These are phyloP conservation scores for Fusarium sarcochroum DNA, from an alignment of 2,329 filamentous ascomycete genomes.

Conservation along the genomic window DNA sequence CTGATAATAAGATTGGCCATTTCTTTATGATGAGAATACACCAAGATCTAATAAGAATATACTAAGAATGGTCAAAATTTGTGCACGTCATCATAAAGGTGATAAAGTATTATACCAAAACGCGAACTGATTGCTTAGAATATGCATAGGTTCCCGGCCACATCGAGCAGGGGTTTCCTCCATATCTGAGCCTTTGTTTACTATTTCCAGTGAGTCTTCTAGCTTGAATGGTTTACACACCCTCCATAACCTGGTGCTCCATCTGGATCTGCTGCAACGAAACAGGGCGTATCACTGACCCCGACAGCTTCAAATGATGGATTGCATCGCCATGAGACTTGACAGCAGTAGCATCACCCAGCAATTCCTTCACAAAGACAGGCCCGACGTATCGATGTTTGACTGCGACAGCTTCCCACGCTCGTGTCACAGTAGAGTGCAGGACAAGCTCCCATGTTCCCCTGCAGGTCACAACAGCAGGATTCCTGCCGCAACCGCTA, in stretches of 20 bases:
- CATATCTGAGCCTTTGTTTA: no score
- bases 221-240: not conserved
- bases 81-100: no score
- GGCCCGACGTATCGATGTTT: slow-evolving; percentile 2
- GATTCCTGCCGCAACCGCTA: not conserved
- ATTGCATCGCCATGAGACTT: slow-evolving; percentile 42
- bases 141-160: no score
- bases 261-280: slow-evolving; percentile 34
- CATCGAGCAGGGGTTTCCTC: no score
- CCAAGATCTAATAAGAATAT: no score
- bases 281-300: slow-evolving; percentile 23
- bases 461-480: slow-evolving; percentile 11
- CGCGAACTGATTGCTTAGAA: no score
- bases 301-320: slow-evolving; percentile 26
- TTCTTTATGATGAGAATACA: no score
- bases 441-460: slow-evolving; percentile 20
- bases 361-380: slow-evolving; percentile 19
- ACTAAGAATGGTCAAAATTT: no score
- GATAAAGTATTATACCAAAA: no score
- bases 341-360: slow-evolving; percentile 14
- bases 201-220: no score
- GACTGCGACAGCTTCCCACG: slow-evolving; percentile 37
- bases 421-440: not conserved
- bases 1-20: not conserved
- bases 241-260: slow-evolving; percentile 25